Evolutionary conservation across 1,139 yeast genomes (phyloP), one percentile per base, ranked within the genome.

Genomic region (Meyerozyma guilliermondii): DNA sequence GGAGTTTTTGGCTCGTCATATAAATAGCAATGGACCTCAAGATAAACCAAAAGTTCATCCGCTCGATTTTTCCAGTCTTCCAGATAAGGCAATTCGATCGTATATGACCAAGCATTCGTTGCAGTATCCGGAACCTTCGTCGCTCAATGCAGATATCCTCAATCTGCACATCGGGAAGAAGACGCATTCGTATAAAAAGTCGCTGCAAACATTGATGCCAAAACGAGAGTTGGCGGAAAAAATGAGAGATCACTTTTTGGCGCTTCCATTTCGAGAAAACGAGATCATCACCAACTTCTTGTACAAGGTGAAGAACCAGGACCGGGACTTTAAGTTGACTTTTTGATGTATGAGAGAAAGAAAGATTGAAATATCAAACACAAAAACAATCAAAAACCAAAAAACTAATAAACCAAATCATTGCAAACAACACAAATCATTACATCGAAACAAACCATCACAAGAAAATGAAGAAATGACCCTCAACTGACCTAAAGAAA

Each of bases 261-360:
- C 68, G 35, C 75, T 80, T 42, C 76, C 78, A n/a, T 78, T 78
- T 4, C 77, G 85, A 49, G 96, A 87, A 55, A 81, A 83, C 49
- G 96, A 87, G 54, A 78, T 82, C 35, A 79, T 87, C 35, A 83
- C 92, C 36, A 86, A 83, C 52, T 87, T 87, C 55, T 68, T 87
- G 45, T 87, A 87, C 62, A 80, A 83, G 50, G 87, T 84, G 42
- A 78, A 78, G 54, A 80, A 85, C 55, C 83, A 82, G 49, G 80
- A 78, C 50, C 65, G 65, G 55, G 74, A 67, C 40, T 74, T 72
- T 48, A 71, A 71, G 55, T 59, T 72, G 46, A 56, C 63, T 1
- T 69, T 69, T 46, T 56, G 22, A 20, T 2, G 22, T 2, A 20
- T 6, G 22, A 20, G 22, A 3, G 5, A 7, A 20, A 20, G 5